A percentile compares a stretch with the other conserved stretches of the same genome.
phyloP scores from a whole-genome alignment of 768 basidiomycete species.

The Leccinum disarticulatum region DNA sequence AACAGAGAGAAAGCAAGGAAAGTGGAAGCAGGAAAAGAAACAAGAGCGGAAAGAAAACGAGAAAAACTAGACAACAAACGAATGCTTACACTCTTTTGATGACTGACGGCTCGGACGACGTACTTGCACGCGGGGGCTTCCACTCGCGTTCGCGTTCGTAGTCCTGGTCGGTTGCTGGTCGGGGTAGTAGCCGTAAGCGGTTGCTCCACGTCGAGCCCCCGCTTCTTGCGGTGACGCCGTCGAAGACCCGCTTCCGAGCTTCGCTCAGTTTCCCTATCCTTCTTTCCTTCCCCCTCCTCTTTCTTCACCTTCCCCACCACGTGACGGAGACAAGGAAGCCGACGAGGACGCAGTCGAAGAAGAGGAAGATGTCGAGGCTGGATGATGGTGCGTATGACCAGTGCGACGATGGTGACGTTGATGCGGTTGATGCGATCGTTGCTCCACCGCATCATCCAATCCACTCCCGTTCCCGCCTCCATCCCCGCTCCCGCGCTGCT shows the following conservation, averaged over 20 bases:
- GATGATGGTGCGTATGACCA: too few species aligned
- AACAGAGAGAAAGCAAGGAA: background rate
- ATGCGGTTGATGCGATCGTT: too few species aligned
- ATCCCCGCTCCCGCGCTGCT: background rate
- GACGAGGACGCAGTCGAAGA: conserved; percentile 14
- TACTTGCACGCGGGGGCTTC: background rate
- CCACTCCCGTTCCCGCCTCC: background rate
- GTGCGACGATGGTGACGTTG: background rate
- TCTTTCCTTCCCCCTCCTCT: background rate
- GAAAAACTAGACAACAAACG: background rate
- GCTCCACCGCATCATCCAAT: background rate
- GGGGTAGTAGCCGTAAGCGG: background rate
- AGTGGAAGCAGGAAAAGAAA: too few species aligned
- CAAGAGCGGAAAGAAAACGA: background rate
- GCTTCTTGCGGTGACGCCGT: conserved; percentile 19
- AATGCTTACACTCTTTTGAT: conserved; percentile 17
- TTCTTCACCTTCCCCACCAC: conserved; percentile 14
- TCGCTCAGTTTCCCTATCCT: background rate
- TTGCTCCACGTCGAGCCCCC: conserved; percentile 14
- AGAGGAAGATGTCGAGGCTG: conserved; percentile 13
- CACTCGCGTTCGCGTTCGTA: too few species aligned
- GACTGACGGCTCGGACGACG: background rate
- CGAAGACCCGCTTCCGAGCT: too few species aligned
- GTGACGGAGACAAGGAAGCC: conserved; percentile 6
- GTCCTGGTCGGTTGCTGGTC: too few species aligned